Evolutionary conservation across 176 grass and related monocot species (phyloP).

Genomic region (Zea mays): Zm-B73-REFERENCE-NAM-5.0 NC_050098.1:235315001-235315500

Average conservation of each 20-base stretch:
- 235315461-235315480: slow-evolving; percentile 99
- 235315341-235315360: neutral
- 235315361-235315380: slow-evolving; percentile 1
- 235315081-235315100: neutral
- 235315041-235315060: slow-evolving; percentile 90
- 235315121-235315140: neutral
- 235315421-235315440: slow-evolving; percentile 96
- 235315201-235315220: slow-evolving; percentile 13
- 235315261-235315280: slow-evolving; percentile 97
- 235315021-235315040: slow-evolving; percentile 84
- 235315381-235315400: slow-evolving; percentile 36
- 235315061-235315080: slow-evolving; percentile 62
- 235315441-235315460: slow-evolving; percentile 91
- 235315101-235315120: slow-evolving; percentile 10
- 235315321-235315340: slow-evolving; percentile 40
- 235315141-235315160: neutral
- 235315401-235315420: slow-evolving; percentile 74
- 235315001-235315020: slow-evolving; percentile 86
- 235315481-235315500: slow-evolving; percentile 92
- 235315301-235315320: slow-evolving; percentile 99
- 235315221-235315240: slow-evolving; percentile 28
- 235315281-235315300: slow-evolving; percentile 94
- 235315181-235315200: neutral
- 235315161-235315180: neutral
- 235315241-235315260: slow-evolving; percentile 92